phyloP scores from a whole-genome alignment of 163 green algal species.

The Volvox carteri region DNA sequence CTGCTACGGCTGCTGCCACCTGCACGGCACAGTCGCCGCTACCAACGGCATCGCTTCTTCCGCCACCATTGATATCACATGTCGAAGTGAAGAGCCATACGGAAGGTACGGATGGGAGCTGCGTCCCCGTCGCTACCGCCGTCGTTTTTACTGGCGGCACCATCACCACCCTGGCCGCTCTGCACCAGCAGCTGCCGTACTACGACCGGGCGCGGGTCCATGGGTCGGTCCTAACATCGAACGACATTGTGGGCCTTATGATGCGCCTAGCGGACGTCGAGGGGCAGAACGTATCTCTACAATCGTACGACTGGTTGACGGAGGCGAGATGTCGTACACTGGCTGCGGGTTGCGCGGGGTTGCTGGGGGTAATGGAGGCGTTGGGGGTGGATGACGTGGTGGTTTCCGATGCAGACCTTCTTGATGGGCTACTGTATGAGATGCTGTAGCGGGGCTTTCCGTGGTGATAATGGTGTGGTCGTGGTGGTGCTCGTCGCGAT shows the following conservation, averaged over 20 bases:
- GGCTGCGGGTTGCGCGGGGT: slow-evolving; percentile 25
- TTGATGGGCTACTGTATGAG: slow-evolving; percentile 47
- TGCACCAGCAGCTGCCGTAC: slow-evolving; percentile 25
- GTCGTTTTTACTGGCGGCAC: slow-evolving; percentile 49
- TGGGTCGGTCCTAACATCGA: neutral
- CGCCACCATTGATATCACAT: neutral
- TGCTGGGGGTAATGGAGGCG: slow-evolving; percentile 40
- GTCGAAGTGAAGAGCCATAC: neutral
- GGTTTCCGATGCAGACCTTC: slow-evolving; percentile 41
- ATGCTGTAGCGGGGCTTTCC: no score
- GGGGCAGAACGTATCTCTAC: neutral
- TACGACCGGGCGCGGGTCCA: slow-evolving; percentile 41
- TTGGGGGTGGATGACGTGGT: neutral
- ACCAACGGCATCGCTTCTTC: neutral
- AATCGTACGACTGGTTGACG: slow-evolving; percentile 37
- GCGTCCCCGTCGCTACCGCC: neutral
- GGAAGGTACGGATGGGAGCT: neutral
- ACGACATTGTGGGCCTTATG: slow-evolving; percentile 3
- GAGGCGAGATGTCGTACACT: slow-evolving; percentile 25
- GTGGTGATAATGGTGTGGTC: no score
- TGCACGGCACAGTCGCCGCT: neutral
- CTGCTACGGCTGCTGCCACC: neutral
- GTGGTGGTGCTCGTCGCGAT: no score
- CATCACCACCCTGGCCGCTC: slow-evolving; percentile 36
- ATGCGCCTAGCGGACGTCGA: neutral